phyloP scores from a whole-genome alignment of 495 filamentous ascomycete genomes.

The Aspergillus hancockii region DNA sequence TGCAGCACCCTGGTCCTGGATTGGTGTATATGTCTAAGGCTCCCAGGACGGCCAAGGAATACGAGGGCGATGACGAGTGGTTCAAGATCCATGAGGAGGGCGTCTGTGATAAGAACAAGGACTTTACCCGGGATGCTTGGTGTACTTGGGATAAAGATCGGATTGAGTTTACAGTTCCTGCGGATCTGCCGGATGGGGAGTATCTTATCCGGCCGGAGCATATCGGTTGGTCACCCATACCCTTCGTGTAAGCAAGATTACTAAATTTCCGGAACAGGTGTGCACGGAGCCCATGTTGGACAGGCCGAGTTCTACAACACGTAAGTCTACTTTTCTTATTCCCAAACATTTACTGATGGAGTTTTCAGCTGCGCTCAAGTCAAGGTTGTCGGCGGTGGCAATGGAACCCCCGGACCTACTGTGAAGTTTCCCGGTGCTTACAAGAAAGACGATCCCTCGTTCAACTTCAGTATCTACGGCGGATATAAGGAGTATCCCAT shows the following conservation, averaged over 20 bases:
- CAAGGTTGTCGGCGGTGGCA: conserved; percentile 54
- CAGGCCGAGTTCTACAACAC: conserved; percentile 9
- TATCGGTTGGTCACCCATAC: conserved; percentile 32
- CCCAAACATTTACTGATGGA: neutral
- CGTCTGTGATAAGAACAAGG: conserved; percentile 11
- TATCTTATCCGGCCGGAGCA: conserved; percentile 62
- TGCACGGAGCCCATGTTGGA: conserved; percentile 8
- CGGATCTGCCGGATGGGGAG: conserved; percentile 51
- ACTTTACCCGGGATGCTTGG: conserved; percentile 36
- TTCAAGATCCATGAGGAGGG: conserved; percentile 48
- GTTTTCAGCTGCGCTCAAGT: conserved; percentile 53
- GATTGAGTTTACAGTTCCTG: conserved; percentile 50
- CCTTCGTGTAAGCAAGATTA: neutral
- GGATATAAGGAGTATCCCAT: conserved; percentile 9
- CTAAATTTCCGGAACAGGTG: conserved; percentile 1
- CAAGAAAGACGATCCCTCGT: conserved; percentile 23
- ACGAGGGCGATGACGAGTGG: conserved; percentile 47
- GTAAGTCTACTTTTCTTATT: conserved; percentile 7
- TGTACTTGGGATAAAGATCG: conserved; percentile 9
- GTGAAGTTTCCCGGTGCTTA: conserved; percentile 54
- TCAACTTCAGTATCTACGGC: conserved; percentile 6
- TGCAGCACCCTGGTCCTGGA: conserved; percentile 50
- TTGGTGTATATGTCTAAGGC: conserved; percentile 52
- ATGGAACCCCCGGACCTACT: conserved; percentile 42
- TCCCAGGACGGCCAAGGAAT: conserved; percentile 29